A percentile compares a stretch with the other conserved stretches of the same genome.
phyloP scores from a whole-genome alignment of 1,284 basidiomycete genomes.

The Butyriboletus appendiculatus region DNA sequence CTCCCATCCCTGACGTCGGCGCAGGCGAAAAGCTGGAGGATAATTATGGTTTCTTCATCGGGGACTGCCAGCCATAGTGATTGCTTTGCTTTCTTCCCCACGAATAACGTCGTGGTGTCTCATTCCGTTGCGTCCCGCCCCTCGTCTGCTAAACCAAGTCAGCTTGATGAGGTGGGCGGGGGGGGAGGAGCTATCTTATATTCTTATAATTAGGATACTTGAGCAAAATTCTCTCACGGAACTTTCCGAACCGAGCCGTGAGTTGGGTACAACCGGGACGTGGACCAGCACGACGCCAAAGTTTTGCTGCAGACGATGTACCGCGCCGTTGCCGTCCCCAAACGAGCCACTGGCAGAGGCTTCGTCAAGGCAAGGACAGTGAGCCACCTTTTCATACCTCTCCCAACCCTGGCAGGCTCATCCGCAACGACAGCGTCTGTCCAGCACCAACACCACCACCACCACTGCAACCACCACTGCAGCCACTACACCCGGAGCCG shows the following conservation, averaged over 20 bases:
- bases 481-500: background rate
- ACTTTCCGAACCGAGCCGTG: background rate
- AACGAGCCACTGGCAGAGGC: slow-evolving; percentile 49
- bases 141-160: too few relatives aligned
- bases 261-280: background rate
- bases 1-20: too few relatives aligned
- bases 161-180: too few relatives aligned
- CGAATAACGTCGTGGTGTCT: too few relatives aligned
- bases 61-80: too few relatives aligned
- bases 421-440: slow-evolving; percentile 47
- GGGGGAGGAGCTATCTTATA: too few relatives aligned
- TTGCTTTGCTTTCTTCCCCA: too few relatives aligned
- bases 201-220: too few relatives aligned
- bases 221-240: background rate
- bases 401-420: background rate
- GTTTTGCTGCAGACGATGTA: slow-evolving; percentile 44
- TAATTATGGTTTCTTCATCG: too few relatives aligned
- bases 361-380: slow-evolving; percentile 56
- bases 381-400: background rate
- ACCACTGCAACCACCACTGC: slow-evolving; percentile 31
- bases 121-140: too few relatives aligned
- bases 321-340: slow-evolving; percentile 56
- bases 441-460: slow-evolving; percentile 39
- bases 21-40: too few relatives aligned
- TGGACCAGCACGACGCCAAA: background rate